A percentile compares a stretch with the other conserved stretches of the same genome.
Conservation (phyloP, 2,329 filamentous ascomycete species). For the Hypoxylon sp. region DNA sequence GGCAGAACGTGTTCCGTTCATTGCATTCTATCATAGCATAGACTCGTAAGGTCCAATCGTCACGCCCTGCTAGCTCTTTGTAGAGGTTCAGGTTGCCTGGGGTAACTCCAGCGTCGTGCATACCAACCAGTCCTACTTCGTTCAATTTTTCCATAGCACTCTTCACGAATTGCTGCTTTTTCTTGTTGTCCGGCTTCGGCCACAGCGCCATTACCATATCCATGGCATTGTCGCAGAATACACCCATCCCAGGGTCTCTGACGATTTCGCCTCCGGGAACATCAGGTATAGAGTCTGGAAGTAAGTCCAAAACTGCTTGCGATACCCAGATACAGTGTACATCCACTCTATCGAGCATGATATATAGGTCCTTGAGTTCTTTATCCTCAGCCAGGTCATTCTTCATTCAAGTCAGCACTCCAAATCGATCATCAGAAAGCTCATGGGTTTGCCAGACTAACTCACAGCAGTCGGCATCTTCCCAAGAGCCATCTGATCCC, state of each 20-base stretch:
- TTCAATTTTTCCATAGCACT: slow-evolving; percentile 75
- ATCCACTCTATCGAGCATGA: slow-evolving; percentile 80
- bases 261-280: slow-evolving; percentile 76
- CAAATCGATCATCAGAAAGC: not conserved
- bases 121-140: slow-evolving; percentile 75
- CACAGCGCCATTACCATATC: slow-evolving; percentile 70
- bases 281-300: slow-evolving; percentile 67
- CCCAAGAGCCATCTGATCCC: slow-evolving; percentile 77
- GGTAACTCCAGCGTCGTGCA: slow-evolving; percentile 77
- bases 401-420: slow-evolving; percentile 54
- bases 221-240: slow-evolving; percentile 83
- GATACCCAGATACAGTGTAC: slow-evolving; percentile 81
- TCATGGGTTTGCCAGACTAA: slow-evolving; percentile 36
- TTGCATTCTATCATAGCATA: slow-evolving; percentile 79
- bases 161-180: slow-evolving; percentile 68
- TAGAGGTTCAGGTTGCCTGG: slow-evolving; percentile 70
- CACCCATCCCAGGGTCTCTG: slow-evolving; percentile 72
- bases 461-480: slow-evolving; percentile 76
- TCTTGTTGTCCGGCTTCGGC: slow-evolving; percentile 68
- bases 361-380: slow-evolving; percentile 68
- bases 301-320: slow-evolving; percentile 71
- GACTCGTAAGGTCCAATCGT: slow-evolving; percentile 74
- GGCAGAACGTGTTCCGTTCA: slow-evolving; percentile 75
- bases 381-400: slow-evolving; percentile 69
- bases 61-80: slow-evolving; percentile 63